phyloP scores from a whole-genome alignment of 805 yeast genomes.

The Sporopachydermia quercuum region DNA sequence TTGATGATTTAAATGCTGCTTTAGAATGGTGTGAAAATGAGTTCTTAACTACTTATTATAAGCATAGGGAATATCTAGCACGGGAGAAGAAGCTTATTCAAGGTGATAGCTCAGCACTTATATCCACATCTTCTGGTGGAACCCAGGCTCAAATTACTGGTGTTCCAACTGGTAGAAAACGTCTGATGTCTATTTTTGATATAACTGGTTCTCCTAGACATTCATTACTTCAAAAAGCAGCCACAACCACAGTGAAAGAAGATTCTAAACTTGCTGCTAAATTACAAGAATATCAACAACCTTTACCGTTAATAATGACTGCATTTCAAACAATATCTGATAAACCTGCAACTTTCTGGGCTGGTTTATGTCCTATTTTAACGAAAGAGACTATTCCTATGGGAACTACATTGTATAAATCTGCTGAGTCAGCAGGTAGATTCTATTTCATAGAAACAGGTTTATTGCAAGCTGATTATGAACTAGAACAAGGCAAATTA shows the following conservation, averaged over 20 bases:
- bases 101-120: too few species aligned
- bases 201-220: constrained; percentile 14
- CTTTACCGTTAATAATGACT: constrained; percentile 49
- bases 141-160: too few species aligned
- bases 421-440: constrained; percentile 32
- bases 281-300: constrained; percentile 29
- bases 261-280: constrained; percentile 14
- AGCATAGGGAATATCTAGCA: constrained; percentile 15
- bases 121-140: too few species aligned
- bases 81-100: constrained; percentile 4
- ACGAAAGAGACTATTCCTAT: constrained; percentile 30
- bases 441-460: constrained; percentile 49
- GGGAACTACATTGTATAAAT: constrained; percentile 29
- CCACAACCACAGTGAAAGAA: constrained; percentile 17
- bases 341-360: constrained; percentile 46
- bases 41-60: constrained; percentile 51
- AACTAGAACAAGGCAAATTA: constrained; percentile 30
- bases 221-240: constrained; percentile 16
- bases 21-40: constrained; percentile 96
- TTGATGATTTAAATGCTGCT: constrained; percentile 70
- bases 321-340: constrained; percentile 46
- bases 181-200: constrained; percentile 4
- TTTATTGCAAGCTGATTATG: constrained; percentile 34
- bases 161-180: not conserved
- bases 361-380: constrained; percentile 41